These are phyloP conservation scores for Alternaria longipes DNA, from an alignment of 2,329 filamentous ascomycete species.

Conservation along the genomic window DNA sequence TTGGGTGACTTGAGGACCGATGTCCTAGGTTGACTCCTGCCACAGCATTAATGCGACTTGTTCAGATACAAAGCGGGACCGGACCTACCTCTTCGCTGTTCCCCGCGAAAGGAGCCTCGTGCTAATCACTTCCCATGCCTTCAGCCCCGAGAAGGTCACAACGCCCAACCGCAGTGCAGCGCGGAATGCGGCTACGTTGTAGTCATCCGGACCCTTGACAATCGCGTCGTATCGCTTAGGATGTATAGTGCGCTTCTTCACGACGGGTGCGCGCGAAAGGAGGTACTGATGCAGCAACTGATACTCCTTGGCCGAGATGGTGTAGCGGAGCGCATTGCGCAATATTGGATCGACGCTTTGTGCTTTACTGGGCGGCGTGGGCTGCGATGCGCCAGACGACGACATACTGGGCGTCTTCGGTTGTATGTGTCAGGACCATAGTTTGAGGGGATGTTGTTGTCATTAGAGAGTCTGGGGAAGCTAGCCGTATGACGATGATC, in stretches of 20 bases:
- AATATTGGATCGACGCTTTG: constrained; percentile 72
- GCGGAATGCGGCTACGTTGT: constrained; percentile 59
- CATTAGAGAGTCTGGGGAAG: constrained; percentile 24
- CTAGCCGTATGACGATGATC: constrained; percentile 14
- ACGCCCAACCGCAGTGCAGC: constrained; percentile 57
- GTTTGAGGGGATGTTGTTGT: constrained; percentile 20
- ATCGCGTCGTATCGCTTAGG: constrained; percentile 63
- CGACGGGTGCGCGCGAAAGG: constrained; percentile 72
- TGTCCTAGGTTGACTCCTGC: constrained; percentile 50
- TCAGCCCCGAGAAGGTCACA: constrained; percentile 55
- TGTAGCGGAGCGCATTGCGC: constrained; percentile 87
- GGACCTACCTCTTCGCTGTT: constrained; percentile 32
- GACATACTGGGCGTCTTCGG: constrained; percentile 39
- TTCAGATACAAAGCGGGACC: background rate
- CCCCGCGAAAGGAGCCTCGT: constrained; percentile 49
- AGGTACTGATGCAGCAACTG: constrained; percentile 84
- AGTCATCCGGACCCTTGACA: constrained; percentile 57
- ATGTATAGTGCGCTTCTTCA: constrained; percentile 63
- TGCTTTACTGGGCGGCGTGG: constrained; percentile 38
- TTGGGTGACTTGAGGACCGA: constrained; percentile 67
- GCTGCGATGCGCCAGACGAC: constrained; percentile 37
- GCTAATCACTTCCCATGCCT: constrained; percentile 57
- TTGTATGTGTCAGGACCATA: constrained; percentile 25
- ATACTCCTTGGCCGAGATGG: constrained; percentile 84
- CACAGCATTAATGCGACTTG: constrained; percentile 1